phyloP scores from a whole-genome alignment of 2,329 filamentous ascomycete species.

The Orbilia javanica region DNA sequence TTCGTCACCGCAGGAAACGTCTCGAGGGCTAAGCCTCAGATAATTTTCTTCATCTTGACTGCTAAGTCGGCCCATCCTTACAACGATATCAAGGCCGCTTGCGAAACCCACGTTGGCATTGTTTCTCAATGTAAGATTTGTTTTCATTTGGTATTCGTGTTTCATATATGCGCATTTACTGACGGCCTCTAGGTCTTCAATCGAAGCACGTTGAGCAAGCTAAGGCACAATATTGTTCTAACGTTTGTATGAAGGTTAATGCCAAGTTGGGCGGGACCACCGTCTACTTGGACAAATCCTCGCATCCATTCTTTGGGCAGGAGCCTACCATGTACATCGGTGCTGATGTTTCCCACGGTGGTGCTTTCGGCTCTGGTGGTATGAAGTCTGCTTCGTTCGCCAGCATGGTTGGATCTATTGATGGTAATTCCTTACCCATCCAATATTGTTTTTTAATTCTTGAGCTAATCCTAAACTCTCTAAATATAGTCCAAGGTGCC shows the following conservation, averaged over 20 bases:
- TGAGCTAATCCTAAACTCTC: constrained; percentile 65
- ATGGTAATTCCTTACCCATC: constrained; percentile 60
- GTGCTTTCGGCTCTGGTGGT: constrained; percentile 72
- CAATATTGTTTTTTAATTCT: not conserved
- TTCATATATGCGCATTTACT: not conserved
- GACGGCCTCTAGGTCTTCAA: constrained; percentile 73
- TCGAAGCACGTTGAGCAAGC: constrained; percentile 76
- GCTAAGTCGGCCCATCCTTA: constrained; percentile 80
- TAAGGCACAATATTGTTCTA: constrained; percentile 87
- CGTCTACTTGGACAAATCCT: constrained; percentile 66
- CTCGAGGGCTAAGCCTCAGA: constrained; percentile 74
- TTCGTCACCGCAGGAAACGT: constrained; percentile 71
- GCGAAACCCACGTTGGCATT: constrained; percentile 86
- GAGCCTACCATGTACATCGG: constrained; percentile 85
- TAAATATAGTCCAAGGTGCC: constrained; percentile 78
- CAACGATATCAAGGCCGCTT: constrained; percentile 87
- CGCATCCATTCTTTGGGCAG: constrained; percentile 66
- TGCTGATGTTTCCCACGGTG: constrained; percentile 87
- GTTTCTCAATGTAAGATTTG: constrained; percentile 74
- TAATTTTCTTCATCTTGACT: constrained; percentile 82
- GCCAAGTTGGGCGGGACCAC: constrained; percentile 91
- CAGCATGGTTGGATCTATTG: constrained; percentile 71
- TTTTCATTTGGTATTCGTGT: not conserved
- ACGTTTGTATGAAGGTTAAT: constrained; percentile 97
- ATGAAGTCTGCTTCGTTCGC: constrained; percentile 77